Evolutionary conservation across 2,329 filamentous ascomycete species (phyloP).

Genomic region (Emmonsia crescens): DNA sequence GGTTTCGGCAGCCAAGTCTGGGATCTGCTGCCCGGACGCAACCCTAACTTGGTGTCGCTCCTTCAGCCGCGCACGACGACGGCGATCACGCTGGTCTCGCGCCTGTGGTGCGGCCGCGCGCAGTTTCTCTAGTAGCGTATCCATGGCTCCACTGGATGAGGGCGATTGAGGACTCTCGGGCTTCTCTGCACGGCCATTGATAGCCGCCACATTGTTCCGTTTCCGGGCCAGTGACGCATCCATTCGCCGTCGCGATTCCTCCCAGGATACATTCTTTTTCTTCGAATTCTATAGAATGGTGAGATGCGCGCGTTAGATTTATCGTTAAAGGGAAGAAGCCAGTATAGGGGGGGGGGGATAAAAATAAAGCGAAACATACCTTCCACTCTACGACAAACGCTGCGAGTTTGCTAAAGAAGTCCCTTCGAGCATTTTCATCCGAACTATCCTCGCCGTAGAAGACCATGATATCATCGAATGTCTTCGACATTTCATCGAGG

Average conservation of each 20-base stretch:
- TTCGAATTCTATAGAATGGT: slow-evolving; percentile 54
- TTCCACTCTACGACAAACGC: slow-evolving; percentile 89
- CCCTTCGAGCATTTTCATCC: slow-evolving; percentile 84
- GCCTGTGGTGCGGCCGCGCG: slow-evolving; percentile 85
- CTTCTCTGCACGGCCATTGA: slow-evolving; percentile 36
- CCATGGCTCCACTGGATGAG: slow-evolving; percentile 80
- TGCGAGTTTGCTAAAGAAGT: slow-evolving; percentile 92
- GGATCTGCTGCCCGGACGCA: slow-evolving; percentile 80
- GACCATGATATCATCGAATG: slow-evolving; percentile 88
- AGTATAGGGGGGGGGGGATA: neutral
- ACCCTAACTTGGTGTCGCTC: slow-evolving; percentile 83
- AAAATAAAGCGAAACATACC: slow-evolving; percentile 32
- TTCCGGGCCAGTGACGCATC: slow-evolving; percentile 91
- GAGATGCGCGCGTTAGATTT: neutral
- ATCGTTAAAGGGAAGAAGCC: neutral
- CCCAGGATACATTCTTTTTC: slow-evolving; percentile 77
- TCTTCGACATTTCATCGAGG: slow-evolving; percentile 80
- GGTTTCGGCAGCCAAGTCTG: slow-evolving; percentile 50
- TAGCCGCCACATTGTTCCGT: slow-evolving; percentile 52
- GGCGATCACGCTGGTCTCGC: slow-evolving; percentile 76
- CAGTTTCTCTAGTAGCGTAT: slow-evolving; percentile 86
- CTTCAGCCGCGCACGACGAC: slow-evolving; percentile 77
- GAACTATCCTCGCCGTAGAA: slow-evolving; percentile 91
- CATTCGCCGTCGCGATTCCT: slow-evolving; percentile 74
- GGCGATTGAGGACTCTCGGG: slow-evolving; percentile 50